phyloP scores from a whole-genome alignment of 441 rosid species.

The Aleurites moluccanus region DNA sequence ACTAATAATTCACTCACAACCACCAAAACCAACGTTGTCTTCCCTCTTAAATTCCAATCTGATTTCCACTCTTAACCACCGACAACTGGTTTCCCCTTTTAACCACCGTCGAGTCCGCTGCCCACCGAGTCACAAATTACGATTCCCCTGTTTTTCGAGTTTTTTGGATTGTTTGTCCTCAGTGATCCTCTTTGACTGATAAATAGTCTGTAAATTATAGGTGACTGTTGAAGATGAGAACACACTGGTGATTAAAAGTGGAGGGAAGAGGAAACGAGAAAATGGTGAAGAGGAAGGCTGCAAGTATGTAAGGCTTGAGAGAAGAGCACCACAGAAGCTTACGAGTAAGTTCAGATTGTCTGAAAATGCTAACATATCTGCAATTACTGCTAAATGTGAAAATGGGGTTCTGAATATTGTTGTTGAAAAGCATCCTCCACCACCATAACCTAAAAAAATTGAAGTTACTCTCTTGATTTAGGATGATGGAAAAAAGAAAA shows the following conservation, averaged over 20 bases:
- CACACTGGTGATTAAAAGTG: conserved; percentile 56
- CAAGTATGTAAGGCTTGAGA: conserved; percentile 63
- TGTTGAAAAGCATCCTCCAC: conserved; percentile 60
- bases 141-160: not conserved
- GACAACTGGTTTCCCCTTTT: no score
- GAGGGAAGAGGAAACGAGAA: conserved; percentile 68
- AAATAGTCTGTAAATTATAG: conserved; percentile 24
- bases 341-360: conserved; percentile 65
- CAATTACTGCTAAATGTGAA: conserved; percentile 55
- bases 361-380: conserved; percentile 49
- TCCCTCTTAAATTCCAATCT: no score
- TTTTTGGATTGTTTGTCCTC: not conserved
- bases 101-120: no score
- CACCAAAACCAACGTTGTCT: no score
- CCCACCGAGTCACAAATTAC: no score
- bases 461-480: conserved; percentile 42
- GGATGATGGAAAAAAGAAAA: not conserved
- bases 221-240: conserved; percentile 67
- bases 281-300: conserved; percentile 52
- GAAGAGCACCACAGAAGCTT: conserved; percentile 48
- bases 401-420: conserved; percentile 54
- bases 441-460: conserved; percentile 53
- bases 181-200: not conserved
- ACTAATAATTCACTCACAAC: no score
- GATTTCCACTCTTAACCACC: no score